These are phyloP conservation scores for Ustilago xerochloae DNA, from an alignment of 1,284 basidiomycete species.

Conservation along the genomic window DNA sequence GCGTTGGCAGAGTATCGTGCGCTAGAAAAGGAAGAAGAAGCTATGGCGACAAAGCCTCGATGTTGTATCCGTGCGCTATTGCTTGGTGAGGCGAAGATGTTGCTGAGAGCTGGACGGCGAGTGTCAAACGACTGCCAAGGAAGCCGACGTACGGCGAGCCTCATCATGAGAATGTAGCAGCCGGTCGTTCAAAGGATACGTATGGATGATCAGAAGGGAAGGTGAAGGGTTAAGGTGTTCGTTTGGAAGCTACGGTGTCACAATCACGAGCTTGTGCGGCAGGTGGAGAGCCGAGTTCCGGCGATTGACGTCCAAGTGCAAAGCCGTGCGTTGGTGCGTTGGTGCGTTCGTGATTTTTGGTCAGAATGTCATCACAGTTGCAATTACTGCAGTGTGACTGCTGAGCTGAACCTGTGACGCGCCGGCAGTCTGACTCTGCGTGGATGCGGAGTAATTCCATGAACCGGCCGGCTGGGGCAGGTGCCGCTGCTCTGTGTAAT, in stretches of 20 bases:
- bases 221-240: not conserved
- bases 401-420: not conserved
- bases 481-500: too few species aligned
- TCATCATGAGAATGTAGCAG: conserved; percentile 30
- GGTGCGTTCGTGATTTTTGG: not conserved
- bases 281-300: too few species aligned
- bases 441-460: too few species aligned
- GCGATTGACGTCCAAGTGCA: not conserved
- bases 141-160: conserved; percentile 41
- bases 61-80: conserved; percentile 5
- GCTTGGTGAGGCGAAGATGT: too few species aligned
- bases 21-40: not conserved
- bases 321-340: not conserved
- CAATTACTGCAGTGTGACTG: not conserved
- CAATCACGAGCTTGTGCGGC: too few species aligned
- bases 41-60: conserved; percentile 17
- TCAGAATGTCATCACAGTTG: not conserved
- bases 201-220: not conserved
- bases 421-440: too few species aligned
- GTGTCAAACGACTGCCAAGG: conserved; percentile 24
- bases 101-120: conserved; percentile 12
- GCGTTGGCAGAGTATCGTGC: not conserved
- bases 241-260: too few species aligned
- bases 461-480: too few species aligned
- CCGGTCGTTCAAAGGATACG: not conserved